Base-by-base conservation (phyloP, 139 green algal genomes). In the Raphidocelis subcapitata region DNA sequence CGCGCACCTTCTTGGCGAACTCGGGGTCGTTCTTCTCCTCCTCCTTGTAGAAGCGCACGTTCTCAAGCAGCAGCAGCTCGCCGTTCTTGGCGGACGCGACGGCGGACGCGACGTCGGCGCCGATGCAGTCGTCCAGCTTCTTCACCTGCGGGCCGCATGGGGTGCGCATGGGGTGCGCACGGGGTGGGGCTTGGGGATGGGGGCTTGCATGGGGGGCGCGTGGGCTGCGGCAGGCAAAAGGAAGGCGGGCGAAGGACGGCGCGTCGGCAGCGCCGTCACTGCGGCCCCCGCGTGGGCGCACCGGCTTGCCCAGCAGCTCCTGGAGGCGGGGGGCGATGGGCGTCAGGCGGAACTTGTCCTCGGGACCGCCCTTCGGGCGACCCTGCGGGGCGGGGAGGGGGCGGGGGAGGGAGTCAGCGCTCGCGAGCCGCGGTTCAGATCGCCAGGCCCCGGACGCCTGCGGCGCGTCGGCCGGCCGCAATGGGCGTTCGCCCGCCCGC, bases 31-130 rank as follows among this genome's bases (percentile, higher is more conserved):
- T 99, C 90, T 97, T 98, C 77, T 92, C 91, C 92, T 99, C 96
- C 88, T 98, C 94, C 86, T 95, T 96, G 88, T 98, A 96, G 92
- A 98, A 98, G 69, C 94, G 92, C 32, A 96, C 90, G 79, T 97
- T 98, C 81, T 98, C 94, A 72, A 98, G 89, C 71, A 98, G 73
- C 51, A 95, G 84, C 31, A 96, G 75, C 82, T 94, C 81, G 80
- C 95, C 95, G 77, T 98, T 92, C 55, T 80, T 75, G 80, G 97
- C 82, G 12, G 29, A 70, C 16, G 46, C 61, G 15, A 97, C 87
- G n/a, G 88, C 86, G 15, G 77, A 51, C 70, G 87, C 81, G 5
- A 99, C 95, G n/a, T 89, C 81, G 26, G 80, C 70, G 68, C 96
- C 96, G 69, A 99, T 93, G 91, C 92, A 98, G 91, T 99, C 96